Base-by-base conservation (phyloP, 2,329 filamentous ascomycete genomes). In the Scolecobasidium constrictum region DNA sequence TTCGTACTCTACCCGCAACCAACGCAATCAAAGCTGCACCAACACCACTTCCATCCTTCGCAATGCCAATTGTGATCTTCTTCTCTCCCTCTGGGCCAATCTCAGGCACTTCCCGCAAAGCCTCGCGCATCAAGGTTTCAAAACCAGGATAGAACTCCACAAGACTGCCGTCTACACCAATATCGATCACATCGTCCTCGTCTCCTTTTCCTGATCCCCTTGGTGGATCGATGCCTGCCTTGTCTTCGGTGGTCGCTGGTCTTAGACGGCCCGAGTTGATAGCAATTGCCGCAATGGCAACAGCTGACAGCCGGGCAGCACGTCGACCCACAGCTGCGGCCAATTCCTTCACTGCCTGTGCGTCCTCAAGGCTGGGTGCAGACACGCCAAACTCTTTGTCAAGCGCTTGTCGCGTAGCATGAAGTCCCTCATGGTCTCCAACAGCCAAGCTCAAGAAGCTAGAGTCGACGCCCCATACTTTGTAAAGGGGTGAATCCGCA, bases 71-170 rank as follows among this genome's bases (percentile, higher is more conserved):
- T 45, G 86, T 75, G 50, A 98, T 84, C 64, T 80, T 84, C 65
- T 84, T 82, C 50, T 93, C 87, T 9, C 88, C 87, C 45, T 74
- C 68, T 36, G 71, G 66, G 4, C 90, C 90, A 53, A 96, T 83
- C 47, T 82, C 78, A 13, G 86, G 74, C 42, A 94, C 78, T 44
- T 77, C 78, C 39, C 78, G 68, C 46, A 96, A 70, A 5, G 85
- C 85, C 57, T 94, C 84, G 48, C 88, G 77, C 48, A 96, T 83
- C 68, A 92, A 83, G 44, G 83, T 81, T 50, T 92, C 80, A 65
- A 95, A 98, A 56, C 80, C 81, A 6, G 92, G 92, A 62, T 96
- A 96, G 66, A 94, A 92, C 63, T 96, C 92, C 2, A 96, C 87
- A 42, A 98, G 69, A 57, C 82, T 88, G 50, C 92, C 92, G 58